Percentiles rank a stretch among this genome's conserved stretches.
Conservation (phyloP, 1,139 yeast species). For the Diutina neorugosa region DNA sequence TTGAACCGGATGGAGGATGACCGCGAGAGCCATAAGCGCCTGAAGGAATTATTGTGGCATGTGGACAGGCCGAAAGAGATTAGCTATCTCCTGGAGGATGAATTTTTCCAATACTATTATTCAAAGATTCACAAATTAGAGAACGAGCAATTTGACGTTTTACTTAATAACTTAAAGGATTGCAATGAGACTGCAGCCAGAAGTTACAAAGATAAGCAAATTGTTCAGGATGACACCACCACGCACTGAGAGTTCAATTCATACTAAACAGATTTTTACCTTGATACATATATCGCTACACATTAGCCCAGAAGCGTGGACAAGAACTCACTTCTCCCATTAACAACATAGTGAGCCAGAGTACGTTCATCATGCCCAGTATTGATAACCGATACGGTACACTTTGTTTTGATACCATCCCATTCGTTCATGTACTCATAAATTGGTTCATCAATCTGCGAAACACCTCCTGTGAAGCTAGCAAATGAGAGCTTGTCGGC, state of each 20-base stretch:
- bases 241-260: not conserved
- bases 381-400: conserved; percentile 50
- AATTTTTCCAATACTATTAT: conserved; percentile 52
- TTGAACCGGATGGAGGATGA: conserved; percentile 78
- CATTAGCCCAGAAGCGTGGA: not conserved
- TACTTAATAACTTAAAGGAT: conserved; percentile 37
- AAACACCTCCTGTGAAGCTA: conserved; percentile 58
- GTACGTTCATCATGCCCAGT: conserved; percentile 31
- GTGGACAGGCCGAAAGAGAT: conserved; percentile 37
- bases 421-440: conserved; percentile 45
- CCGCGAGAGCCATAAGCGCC: conserved; percentile 69
- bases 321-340: conserved; percentile 70
- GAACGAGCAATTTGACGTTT: conserved; percentile 28
- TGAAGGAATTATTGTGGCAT: conserved; percentile 68
- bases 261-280: not conserved
- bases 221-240: not conserved
- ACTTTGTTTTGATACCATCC: conserved; percentile 27
- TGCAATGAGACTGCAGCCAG: conserved; percentile 37
- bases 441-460: conserved; percentile 58
- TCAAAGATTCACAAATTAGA: conserved; percentile 33
- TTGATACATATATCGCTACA: not conserved
- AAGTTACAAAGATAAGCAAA: conserved; percentile 26
- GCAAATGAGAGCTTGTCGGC: conserved; percentile 9
- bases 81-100: conserved; percentile 32
- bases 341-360: conserved; percentile 56